Evolutionary conservation across 2,329 filamentous ascomycete species (phyloP).

Genomic region (Rhinocladiella mackenziei): DNA sequence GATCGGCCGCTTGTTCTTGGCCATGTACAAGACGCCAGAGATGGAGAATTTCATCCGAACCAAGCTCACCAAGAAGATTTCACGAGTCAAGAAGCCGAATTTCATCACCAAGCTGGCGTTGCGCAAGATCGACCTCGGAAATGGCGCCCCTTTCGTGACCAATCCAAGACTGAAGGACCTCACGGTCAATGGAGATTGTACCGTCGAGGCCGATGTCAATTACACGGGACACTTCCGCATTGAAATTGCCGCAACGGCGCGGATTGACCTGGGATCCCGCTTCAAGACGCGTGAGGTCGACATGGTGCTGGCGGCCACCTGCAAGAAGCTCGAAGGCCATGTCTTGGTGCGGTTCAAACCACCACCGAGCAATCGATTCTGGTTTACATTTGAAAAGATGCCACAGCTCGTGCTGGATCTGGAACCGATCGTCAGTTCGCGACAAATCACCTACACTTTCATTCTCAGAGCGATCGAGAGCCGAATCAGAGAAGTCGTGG

Average conservation of each 20-base stretch:
- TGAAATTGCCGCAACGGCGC: conserved; percentile 86
- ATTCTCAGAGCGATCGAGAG: conserved; percentile 93
- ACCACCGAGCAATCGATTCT: conserved; percentile 90
- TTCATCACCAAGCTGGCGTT: conserved; percentile 85
- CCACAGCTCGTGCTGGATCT: conserved; percentile 92
- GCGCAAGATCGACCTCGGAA: conserved; percentile 77
- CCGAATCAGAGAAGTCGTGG: conserved; percentile 87
- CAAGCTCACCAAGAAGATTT: conserved; percentile 95
- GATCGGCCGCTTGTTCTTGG: conserved; percentile 81
- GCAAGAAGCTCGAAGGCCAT: conserved; percentile 83
- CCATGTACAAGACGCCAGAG: conserved; percentile 77
- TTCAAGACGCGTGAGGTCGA: conserved; percentile 91
- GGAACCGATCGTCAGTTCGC: conserved; percentile 89
- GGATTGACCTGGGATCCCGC: conserved; percentile 80
- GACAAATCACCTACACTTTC: conserved; percentile 90
- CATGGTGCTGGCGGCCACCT: conserved; percentile 76
- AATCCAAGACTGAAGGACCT: conserved; percentile 85
- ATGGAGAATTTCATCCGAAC: conserved; percentile 72
- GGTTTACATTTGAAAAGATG: conserved; percentile 91
- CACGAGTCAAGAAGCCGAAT: conserved; percentile 83
- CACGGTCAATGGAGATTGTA: conserved; percentile 85
- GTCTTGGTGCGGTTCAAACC: conserved; percentile 84
- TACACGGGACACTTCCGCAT: conserved; percentile 87
- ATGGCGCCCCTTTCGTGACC: conserved; percentile 80
- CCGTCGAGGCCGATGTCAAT: conserved; percentile 78